Conservation (phyloP, 169 alveolate species). For the Pseudocohnilembus persalinus region DNA sequence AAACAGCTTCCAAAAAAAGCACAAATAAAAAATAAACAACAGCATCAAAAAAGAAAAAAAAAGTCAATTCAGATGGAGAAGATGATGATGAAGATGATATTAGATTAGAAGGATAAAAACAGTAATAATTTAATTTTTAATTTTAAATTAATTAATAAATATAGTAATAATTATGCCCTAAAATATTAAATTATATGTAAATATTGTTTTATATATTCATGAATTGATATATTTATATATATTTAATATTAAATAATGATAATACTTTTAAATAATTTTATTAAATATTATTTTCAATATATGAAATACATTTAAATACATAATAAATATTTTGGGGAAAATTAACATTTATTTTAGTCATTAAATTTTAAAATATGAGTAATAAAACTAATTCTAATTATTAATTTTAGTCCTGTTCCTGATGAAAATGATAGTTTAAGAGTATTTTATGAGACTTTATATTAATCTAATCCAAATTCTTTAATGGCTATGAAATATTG, state of each 20-base stretch:
- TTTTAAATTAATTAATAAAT: too few species aligned
- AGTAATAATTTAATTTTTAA: neutral
- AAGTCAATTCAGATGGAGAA: constrained; percentile 1
- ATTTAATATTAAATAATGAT: constrained; percentile 8
- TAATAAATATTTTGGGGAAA: too few species aligned
- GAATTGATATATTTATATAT: too few species aligned
- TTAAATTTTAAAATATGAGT: too few species aligned
- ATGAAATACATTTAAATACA: too few species aligned
- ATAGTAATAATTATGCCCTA: too few species aligned
- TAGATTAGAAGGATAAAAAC: constrained; percentile 28
- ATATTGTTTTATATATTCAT: too few species aligned
- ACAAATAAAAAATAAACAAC: neutral
- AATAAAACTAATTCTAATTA: too few species aligned
- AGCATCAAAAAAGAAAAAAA: neutral
- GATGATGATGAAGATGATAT: constrained; percentile 27
- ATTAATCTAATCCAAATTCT: constrained; percentile 68
- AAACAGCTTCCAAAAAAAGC: too few species aligned
- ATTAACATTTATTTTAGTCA: too few species aligned
- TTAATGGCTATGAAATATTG: constrained; percentile 71
- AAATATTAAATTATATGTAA: too few species aligned
- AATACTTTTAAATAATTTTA: neutral
- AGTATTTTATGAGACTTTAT: constrained; percentile 74
- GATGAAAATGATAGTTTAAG: constrained; percentile 73
- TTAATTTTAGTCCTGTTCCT: constrained; percentile 50
- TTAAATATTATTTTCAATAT: too few species aligned